These are phyloP conservation scores for Haematococcus lacustris DNA, from an alignment of 139 green algal genomes.

Conservation along the genomic window DNA sequence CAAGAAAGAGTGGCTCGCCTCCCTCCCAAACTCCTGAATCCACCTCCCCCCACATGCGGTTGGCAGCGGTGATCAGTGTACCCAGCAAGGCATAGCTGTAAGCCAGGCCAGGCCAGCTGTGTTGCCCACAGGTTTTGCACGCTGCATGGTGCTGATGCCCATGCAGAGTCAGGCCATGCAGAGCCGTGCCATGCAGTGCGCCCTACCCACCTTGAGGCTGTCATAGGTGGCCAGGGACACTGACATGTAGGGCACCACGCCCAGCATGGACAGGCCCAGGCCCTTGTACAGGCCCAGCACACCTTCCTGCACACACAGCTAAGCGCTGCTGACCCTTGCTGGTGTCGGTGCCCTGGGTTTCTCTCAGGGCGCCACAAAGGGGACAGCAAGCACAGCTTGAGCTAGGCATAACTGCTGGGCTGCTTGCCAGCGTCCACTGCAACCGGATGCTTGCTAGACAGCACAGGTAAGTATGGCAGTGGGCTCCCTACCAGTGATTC, in stretches of 20 bases:
- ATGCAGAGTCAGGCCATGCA: background rate
- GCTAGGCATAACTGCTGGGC: background rate
- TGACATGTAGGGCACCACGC: constrained; percentile 51
- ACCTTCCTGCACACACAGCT: constrained; percentile 21
- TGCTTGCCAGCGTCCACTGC: background rate
- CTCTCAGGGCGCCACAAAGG: too few species aligned
- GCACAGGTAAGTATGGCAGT: too few species aligned
- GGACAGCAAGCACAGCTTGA: background rate
- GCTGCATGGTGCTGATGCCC: background rate
- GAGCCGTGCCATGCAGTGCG: background rate
- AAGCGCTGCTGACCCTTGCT: background rate
- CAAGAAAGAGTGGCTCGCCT: too few species aligned
- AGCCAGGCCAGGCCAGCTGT: background rate
- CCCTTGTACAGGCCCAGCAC: constrained; percentile 51
- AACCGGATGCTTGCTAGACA: too few species aligned
- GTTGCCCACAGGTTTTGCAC: background rate
- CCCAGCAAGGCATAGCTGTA: too few species aligned
- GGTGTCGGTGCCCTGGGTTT: background rate
- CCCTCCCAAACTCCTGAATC: background rate
- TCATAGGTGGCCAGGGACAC: constrained; percentile 48
- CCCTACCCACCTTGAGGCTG: constrained; percentile 25
- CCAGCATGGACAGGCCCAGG: constrained; percentile 33
- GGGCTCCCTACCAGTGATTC: too few species aligned
- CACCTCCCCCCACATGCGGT: background rate
- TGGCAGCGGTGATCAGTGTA: background rate